Evolutionary conservation across 495 filamentous ascomycete genomes (phyloP), one percentile per base, ranked within the genome.

Genomic region (Penicillium turbatum): DNA sequence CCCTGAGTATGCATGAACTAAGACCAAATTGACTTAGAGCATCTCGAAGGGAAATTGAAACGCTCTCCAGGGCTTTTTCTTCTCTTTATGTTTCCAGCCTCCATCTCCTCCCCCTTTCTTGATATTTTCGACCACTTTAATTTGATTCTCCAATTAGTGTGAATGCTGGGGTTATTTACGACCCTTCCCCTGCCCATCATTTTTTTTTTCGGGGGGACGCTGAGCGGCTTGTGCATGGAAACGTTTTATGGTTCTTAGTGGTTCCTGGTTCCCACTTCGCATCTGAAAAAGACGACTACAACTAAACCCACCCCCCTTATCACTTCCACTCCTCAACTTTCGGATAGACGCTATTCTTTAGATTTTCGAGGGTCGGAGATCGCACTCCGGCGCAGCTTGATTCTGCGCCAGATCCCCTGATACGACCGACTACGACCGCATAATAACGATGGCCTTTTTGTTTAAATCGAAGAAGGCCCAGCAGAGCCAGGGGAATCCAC

Each of bases 391-490:
- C 55, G 53, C 53, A 52, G 50, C 51, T 41, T 48, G 36, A 52
- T 44, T 34, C 36, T 63, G 61, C 62, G 56, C 62, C 50, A 64
- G 56, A 65, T 27, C 29, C 29, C 16, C 30, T 43, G 49, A 41
- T 43, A 70, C 67, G 70, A 73, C 69, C 60, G 57, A 70, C 65
- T 64, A 75, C 64, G 72, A 74, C 40, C 43, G 40, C 61, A 54
- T 60, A 59, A 52, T 67, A 53, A 78, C 70, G 66, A 82, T 84
- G 81, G 79, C 81, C 40, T 84, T 84, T 70, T 67, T 84, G 51
- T 84, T 84, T 60, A 82, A 82, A 61, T 83, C 81, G 50, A 84
- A 83, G 69, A 83, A 79, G 65, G 74, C 70, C 60, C 72, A 78
- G 63, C 72, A 34, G 6, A 48, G 32, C 19, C 30, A 68, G 56